Percentiles rank a stretch among this genome's conserved stretches.
Evolutionary conservation across 352 stramenopile species (phyloP).

Genomic region (Phytophthora crassamura): DNA sequence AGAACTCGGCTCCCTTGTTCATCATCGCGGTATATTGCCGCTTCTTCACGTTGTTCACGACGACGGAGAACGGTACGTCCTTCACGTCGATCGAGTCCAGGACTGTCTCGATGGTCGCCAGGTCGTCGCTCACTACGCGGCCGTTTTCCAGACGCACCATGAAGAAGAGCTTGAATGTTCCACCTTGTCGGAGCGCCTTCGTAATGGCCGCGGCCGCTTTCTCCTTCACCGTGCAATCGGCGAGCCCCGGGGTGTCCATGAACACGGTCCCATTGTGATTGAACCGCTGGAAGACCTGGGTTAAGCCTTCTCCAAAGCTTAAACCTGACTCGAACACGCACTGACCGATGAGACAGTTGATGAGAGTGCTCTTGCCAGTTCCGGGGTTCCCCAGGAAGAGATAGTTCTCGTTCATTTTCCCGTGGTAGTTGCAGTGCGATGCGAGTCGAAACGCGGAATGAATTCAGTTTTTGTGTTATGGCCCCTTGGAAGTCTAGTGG

Average conservation of each 20-base stretch:
- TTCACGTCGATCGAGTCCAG: slow-evolving; percentile 23
- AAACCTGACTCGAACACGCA: slow-evolving; percentile 16
- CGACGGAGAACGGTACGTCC: slow-evolving; percentile 18
- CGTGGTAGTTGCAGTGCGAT: too few species aligned
- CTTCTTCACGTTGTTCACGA: slow-evolving; percentile 32
- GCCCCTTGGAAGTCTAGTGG: too few species aligned
- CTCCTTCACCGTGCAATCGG: background rate
- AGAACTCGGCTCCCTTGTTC: slow-evolving; percentile 11
- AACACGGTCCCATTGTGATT: slow-evolving; percentile 22
- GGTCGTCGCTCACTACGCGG: slow-evolving; percentile 25
- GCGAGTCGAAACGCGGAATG: too few species aligned
- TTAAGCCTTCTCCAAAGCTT: slow-evolving; percentile 16
- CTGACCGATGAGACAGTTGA: slow-evolving; percentile 30
- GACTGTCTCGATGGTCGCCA: slow-evolving; percentile 30
- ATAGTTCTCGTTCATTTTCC: slow-evolving; percentile 1
- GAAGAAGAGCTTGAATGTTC: slow-evolving; percentile 37
- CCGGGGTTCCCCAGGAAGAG: slow-evolving; percentile 33
- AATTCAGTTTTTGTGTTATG: too few species aligned
- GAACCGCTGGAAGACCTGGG: slow-evolving; percentile 20
- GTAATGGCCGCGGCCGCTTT: slow-evolving; percentile 17
- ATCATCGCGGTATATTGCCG: slow-evolving; percentile 18
- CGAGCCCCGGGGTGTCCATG: slow-evolving; percentile 36
- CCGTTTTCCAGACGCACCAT: slow-evolving; percentile 31
- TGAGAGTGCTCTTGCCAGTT: slow-evolving; percentile 35
- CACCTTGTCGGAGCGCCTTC: slow-evolving; percentile 18